Evolutionary conservation across 1,284 basidiomycete species (phyloP).

Genomic region (Abortiporus biennis): DNA sequence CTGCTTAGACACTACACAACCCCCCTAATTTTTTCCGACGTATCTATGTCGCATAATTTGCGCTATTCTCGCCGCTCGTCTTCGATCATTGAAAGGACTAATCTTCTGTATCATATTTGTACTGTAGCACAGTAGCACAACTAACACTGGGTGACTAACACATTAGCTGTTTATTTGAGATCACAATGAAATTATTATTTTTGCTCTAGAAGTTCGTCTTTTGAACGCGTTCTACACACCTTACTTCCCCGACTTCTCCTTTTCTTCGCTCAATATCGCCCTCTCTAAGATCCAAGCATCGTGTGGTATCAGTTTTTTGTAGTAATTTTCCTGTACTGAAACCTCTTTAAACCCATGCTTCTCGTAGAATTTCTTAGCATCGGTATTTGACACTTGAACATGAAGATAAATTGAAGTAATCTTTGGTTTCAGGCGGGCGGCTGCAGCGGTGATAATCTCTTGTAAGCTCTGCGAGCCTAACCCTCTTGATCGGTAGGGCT

Average conservation of each 20-base stretch:
- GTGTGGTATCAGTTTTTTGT: slow-evolving; percentile 74
- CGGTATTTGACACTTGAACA: slow-evolving; percentile 68
- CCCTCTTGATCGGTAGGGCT: slow-evolving; percentile 75
- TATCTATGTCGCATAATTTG: slow-evolving; percentile 9
- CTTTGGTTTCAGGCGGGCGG: slow-evolving; percentile 47
- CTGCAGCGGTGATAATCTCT: slow-evolving; percentile 56
- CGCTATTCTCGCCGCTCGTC: slow-evolving; percentile 15
- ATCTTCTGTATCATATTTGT: slow-evolving; percentile 7
- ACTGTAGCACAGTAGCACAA: slow-evolving; percentile 1
- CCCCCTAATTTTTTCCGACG: slow-evolving; percentile 15
- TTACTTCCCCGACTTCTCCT: slow-evolving; percentile 1
- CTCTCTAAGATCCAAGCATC: slow-evolving; percentile 78
- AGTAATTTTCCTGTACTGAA: slow-evolving; percentile 63
- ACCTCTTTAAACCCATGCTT: slow-evolving; percentile 67
- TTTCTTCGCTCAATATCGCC: slow-evolving; percentile 13
- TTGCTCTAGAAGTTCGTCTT: too few relatives aligned
- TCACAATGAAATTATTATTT: too few relatives aligned
- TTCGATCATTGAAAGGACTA: slow-evolving; percentile 4
- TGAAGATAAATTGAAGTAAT: slow-evolving; percentile 71
- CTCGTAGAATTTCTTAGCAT: slow-evolving; percentile 74
- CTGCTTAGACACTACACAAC: slow-evolving; percentile 1
- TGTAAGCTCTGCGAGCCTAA: slow-evolving; percentile 66
- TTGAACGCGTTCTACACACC: not conserved
- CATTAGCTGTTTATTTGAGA: too few relatives aligned
- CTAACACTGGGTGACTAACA: not conserved